Percentiles rank a stretch among this genome's conserved stretches.
Conservation (phyloP, 441 rosid species). For the Flueggea neowawraea region DNA sequence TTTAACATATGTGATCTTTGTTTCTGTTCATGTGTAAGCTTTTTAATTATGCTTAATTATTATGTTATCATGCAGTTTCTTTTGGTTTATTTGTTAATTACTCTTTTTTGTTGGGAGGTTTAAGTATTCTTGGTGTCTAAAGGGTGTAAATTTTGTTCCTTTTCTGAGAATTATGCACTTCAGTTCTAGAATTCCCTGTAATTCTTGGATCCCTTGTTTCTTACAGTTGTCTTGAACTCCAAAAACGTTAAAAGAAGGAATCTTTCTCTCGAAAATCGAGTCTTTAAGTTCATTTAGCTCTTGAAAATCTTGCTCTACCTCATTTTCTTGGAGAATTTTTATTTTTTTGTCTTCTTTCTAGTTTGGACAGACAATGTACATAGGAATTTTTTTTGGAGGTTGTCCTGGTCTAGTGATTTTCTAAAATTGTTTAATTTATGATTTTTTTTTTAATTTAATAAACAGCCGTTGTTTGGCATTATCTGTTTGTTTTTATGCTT, state of each 20-base stretch:
- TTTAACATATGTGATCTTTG: not conserved
- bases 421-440: not conserved
- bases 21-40: not conserved
- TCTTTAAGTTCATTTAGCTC: constrained; percentile 7
- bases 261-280: constrained; percentile 16
- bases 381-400: not conserved
- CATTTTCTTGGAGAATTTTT: not conserved
- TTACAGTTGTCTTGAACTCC: not conserved
- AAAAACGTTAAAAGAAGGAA: constrained; percentile 4
- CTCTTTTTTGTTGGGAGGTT: constrained; percentile 21
- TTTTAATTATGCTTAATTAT: constrained; percentile 9
- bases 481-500: constrained; percentile 20
- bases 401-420: not conserved
- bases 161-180: constrained; percentile 5
- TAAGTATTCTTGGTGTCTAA: constrained; percentile 7
- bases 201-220: constrained; percentile 22
- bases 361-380: constrained; percentile 4
- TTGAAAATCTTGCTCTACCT: not conserved
- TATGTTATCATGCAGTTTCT: constrained; percentile 10
- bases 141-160: constrained; percentile 8
- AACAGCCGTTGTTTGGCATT: constrained; percentile 20
- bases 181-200: constrained; percentile 9
- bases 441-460: constrained; percentile 6
- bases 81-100: constrained; percentile 18
- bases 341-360: not conserved